Evolutionary conservation across 345 rosid genomes (phyloP).

Genomic region (Linum lewisii): DNA sequence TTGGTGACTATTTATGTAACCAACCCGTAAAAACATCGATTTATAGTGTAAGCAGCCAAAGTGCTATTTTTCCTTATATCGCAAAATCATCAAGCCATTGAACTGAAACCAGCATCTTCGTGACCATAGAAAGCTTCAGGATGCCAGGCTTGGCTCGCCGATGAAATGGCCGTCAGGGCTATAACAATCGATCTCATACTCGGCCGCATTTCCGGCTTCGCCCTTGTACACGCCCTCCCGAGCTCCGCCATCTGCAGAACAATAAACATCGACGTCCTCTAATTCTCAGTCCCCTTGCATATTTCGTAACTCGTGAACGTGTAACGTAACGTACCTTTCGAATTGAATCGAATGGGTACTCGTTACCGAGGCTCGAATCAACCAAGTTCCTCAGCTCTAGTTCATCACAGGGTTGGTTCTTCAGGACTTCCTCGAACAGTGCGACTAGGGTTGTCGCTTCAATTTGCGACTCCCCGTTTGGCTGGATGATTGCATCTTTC

Average conservation of each 20-base stretch:
- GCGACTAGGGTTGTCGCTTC: conserved; percentile 83
- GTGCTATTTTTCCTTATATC: no score
- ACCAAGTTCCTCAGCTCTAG: conserved; percentile 51
- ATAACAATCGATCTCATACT: conserved; percentile 88
- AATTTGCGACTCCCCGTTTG: conserved; percentile 25
- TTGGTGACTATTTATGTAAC: no score
- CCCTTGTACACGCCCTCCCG: conserved; percentile 81
- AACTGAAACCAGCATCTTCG: not conserved
- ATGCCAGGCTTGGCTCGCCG: conserved; percentile 80
- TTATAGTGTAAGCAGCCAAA: no score
- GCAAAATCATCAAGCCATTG: not conserved
- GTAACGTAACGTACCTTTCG: conserved; percentile 43
- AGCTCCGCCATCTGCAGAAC: conserved; percentile 73
- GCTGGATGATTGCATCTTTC: conserved; percentile 75
- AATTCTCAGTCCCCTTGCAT: not conserved
- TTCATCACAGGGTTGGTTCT: conserved; percentile 36
- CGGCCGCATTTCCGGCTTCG: conserved; percentile 67
- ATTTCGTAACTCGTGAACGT: not conserved
- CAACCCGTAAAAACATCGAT: no score
- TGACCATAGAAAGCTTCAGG: conserved; percentile 9
- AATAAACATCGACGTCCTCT: not conserved
- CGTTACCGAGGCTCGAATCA: conserved; percentile 69
- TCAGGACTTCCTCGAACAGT: conserved; percentile 72
- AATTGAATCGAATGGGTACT: conserved; percentile 59
- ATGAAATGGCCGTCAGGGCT: conserved; percentile 74